Percentiles rank a stretch among this genome's conserved stretches.
Conservation (phyloP, 148 eudicot species). For the Bassia scoparia region DNA sequence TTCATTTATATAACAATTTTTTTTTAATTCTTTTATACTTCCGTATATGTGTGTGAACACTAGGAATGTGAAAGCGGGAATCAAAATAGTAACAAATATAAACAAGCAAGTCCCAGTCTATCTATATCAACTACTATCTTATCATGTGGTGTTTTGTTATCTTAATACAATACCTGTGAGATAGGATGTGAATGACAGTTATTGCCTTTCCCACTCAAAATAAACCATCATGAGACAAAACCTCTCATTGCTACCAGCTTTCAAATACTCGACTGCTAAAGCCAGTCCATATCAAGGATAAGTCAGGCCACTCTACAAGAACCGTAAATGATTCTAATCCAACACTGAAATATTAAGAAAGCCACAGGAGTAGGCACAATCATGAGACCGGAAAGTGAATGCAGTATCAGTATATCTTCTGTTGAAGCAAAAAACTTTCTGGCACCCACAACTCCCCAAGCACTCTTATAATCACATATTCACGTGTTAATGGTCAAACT, state of each 20-base stretch:
- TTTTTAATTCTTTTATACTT: too few species aligned
- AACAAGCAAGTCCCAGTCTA: background rate
- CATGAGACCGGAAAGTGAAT: too few species aligned
- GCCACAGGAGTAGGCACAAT: background rate
- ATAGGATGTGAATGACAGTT: background rate
- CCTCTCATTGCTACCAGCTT: too few species aligned
- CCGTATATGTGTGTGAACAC: background rate
- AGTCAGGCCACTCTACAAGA: background rate
- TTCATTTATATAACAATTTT: background rate
- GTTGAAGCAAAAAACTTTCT: too few species aligned
- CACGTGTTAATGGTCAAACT: too few species aligned
- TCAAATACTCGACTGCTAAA: too few species aligned
- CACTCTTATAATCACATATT: too few species aligned
- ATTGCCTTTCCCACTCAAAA: background rate
- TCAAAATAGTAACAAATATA: background rate
- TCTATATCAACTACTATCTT: background rate
- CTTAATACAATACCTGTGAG: background rate
- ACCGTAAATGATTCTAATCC: background rate
- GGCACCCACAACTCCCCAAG: too few species aligned
- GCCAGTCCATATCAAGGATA: too few species aligned
- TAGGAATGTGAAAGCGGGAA: background rate
- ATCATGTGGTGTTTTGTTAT: background rate
- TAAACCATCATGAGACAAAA: constrained; percentile 3
- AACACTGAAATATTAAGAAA: background rate
- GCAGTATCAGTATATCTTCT: too few species aligned